Percentiles rank a stretch among this genome's conserved stretches.
Evolutionary conservation across 1,284 basidiomycete species (phyloP).

Genomic region (Melampsora americana): DNA sequence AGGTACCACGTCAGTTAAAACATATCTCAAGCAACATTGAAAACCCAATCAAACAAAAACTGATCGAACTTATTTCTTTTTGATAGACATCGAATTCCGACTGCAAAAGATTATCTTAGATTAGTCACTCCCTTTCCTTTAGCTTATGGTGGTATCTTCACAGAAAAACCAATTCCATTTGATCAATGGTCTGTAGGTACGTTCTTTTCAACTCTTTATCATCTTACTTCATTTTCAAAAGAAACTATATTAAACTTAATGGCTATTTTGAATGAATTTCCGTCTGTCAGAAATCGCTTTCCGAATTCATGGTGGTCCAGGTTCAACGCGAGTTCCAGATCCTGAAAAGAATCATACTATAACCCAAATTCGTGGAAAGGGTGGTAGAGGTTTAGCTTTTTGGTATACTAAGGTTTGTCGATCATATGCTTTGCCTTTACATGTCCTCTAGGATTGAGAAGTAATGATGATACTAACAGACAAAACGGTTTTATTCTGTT

Average conservation of each 20-base stretch:
- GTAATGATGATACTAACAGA: neutral
- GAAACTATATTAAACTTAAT: neutral
- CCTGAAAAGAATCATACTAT: slow-evolving; percentile 40
- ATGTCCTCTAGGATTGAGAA: neutral
- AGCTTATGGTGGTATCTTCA: slow-evolving; percentile 51
- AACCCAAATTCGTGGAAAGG: slow-evolving; percentile 40
- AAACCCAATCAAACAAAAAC: neutral
- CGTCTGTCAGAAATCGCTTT: slow-evolving; percentile 49
- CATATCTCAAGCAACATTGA: neutral
- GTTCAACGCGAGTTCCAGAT: slow-evolving; percentile 21
- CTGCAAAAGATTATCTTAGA: slow-evolving; percentile 51
- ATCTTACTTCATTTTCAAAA: too few species aligned
- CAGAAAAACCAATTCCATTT: slow-evolving; percentile 46
- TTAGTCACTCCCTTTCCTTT: slow-evolving; percentile 50
- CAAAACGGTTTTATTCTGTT: neutral
- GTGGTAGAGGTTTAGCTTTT: slow-evolving; percentile 51
- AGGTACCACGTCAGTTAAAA: slow-evolving; percentile 21
- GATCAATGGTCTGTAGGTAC: slow-evolving; percentile 50
- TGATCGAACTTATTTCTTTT: neutral
- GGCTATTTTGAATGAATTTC: neutral
- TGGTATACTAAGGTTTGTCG: slow-evolving; percentile 50
- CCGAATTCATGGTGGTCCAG: slow-evolving; percentile 49
- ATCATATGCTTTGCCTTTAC: slow-evolving; percentile 10
- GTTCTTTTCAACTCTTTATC: neutral
- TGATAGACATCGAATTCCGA: slow-evolving; percentile 47